Base-by-base conservation (phyloP, 805 yeast species). In the Nakazawaea populi region DNA sequence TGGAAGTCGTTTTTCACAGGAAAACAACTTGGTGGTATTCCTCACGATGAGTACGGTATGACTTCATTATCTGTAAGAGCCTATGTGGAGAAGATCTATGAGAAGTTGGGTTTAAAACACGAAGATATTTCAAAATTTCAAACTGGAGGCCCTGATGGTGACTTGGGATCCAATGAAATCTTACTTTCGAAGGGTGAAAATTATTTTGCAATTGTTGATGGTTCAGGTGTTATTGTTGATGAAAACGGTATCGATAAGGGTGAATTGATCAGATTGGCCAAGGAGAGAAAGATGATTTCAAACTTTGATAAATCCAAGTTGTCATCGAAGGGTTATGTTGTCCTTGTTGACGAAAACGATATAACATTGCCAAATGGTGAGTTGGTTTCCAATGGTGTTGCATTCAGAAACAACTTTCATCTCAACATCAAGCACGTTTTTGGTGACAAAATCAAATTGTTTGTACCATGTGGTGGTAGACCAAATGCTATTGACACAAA, bases 111-210 rank as follows among this genome's bases (percentile, higher is more conserved):
- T 18, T 74, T 92, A 54, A 67, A 73, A 38, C 80, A 84, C 56
- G 70, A 77, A 58, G 68, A 71, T 39, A 77, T 92, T 54, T 77
- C 76, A 60, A 92, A 94, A 71, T 75, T 94, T 62, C 99, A 92
- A 74, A 94, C 97, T 50, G 99, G 98, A 71, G 99, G 99, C 44
- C 98, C 98, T 56, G 97, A 94, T 69, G 99, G 99, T 63, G 99
- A 92, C 70, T 76, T 92, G 58, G 99, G 99, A 32, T 87, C 96
- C 29, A 94, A 92, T 67, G 99, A 92, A 72, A 94, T 92, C 61
- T 75, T 89, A 58, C 77, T 92, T 54, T 89, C 97, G 1, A 75
- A 85, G 48, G 80, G 83, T 53, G 99, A 92, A 72, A 76, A 72
- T 45, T 94, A 94, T 64, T 85, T 90, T 57, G 96, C 89, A 49